phyloP scores from a whole-genome alignment of 1,284 basidiomycete species.

The Heterobasidion occidentale region DNA sequence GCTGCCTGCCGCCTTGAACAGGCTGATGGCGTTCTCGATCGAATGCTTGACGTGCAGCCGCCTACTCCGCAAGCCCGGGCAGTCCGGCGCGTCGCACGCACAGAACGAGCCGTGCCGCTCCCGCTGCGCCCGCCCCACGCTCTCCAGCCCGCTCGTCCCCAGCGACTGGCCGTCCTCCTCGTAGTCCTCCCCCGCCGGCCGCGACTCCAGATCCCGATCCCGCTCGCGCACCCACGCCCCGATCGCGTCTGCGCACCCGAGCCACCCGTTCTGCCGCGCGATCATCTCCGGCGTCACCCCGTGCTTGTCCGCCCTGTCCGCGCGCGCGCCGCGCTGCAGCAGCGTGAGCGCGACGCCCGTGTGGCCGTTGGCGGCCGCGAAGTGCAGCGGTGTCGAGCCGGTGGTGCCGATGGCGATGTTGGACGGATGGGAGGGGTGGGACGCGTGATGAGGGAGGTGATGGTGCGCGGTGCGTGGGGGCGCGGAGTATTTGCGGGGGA shows the following conservation, averaged over 20 bases:
- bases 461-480: conserved; percentile 74
- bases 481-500: conserved; percentile 48
- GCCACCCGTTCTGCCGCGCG: conserved; percentile 61
- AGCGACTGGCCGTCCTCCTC: background rate
- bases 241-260: conserved; percentile 55
- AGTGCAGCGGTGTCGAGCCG: conserved; percentile 90
- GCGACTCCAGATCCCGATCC: conserved; percentile 39
- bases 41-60: conserved; percentile 53
- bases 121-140: background rate
- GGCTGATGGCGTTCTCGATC: conserved; percentile 53
- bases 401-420: conserved; percentile 70
- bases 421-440: conserved; percentile 52
- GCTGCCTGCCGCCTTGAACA: conserved; percentile 29
- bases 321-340: conserved; percentile 72
- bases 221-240: conserved; percentile 48
- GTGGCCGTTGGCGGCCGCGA: conserved; percentile 89
- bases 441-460: conserved; percentile 73
- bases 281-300: conserved; percentile 73
- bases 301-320: conserved; percentile 78
- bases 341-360: conserved; percentile 66
- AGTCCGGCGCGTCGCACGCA: conserved; percentile 8
- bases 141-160: conserved; percentile 2
- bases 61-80: conserved; percentile 10
- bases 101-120: conserved; percentile 8
- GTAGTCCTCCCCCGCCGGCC: background rate